These are phyloP conservation scores for Debaryomycetaceae sp. DNA, from an alignment of 1,139 yeast genomes.

Conservation along the genomic window DNA sequence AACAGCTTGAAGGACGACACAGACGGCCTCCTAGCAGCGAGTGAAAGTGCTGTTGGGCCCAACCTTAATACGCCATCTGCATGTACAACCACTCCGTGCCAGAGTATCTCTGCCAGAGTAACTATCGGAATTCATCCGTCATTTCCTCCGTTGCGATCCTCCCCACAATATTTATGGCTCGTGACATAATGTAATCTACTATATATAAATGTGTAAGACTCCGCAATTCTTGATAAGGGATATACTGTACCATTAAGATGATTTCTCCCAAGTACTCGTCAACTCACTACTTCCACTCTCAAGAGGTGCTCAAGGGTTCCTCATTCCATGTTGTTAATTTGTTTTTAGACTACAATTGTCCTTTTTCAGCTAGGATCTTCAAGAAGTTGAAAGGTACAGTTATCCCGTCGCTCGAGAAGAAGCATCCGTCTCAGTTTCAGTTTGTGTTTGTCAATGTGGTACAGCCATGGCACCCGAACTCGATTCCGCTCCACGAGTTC, in stretches of 20 bases:
- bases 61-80: too few relatives aligned
- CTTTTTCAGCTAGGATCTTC: conserved; percentile 65
- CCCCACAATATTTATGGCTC: background rate
- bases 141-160: too few relatives aligned
- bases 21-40: background rate
- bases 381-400: conserved; percentile 50
- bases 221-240: too few relatives aligned
- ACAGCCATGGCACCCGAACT: conserved; percentile 86
- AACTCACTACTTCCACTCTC: conserved; percentile 32
- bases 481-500: conserved; percentile 67
- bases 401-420: conserved; percentile 48
- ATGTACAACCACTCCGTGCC: too few relatives aligned
- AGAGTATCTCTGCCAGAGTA: too few relatives aligned
- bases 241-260: conserved; percentile 14
- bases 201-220: background rate
- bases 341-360: conserved; percentile 79
- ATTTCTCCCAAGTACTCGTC: conserved; percentile 41
- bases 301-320: conserved; percentile 16
- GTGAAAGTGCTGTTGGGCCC: too few relatives aligned
- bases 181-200: background rate
- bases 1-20: background rate
- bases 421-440: conserved; percentile 51
- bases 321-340: conserved; percentile 42
- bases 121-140: too few relatives aligned
- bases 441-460: conserved; percentile 62